Evolutionary conservation across 805 yeast species (phyloP).

Genomic region (Barnettozyma pratensis): DNA sequence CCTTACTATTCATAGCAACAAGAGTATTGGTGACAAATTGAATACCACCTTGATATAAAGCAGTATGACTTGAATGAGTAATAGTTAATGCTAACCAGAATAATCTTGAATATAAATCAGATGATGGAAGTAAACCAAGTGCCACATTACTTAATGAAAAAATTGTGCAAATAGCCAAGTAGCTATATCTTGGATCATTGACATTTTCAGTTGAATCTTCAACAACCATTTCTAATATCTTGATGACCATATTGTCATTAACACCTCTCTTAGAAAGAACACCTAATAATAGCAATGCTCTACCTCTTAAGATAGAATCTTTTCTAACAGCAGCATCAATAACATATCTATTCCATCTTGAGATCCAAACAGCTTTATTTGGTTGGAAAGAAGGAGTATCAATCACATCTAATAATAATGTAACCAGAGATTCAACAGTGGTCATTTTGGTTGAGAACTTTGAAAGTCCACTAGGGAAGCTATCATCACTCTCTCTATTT

Average conservation of each 20-base stretch:
- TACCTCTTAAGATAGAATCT: constrained; percentile 55
- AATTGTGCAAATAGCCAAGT: constrained; percentile 30
- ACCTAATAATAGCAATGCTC: constrained; percentile 68
- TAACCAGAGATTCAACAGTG: constrained; percentile 55
- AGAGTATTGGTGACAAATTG: constrained; percentile 34
- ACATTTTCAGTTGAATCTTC: constrained; percentile 28
- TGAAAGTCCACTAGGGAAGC: constrained; percentile 29
- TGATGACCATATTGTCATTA: constrained; percentile 46
- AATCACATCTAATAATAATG: constrained; percentile 45
- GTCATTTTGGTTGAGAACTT: constrained; percentile 35
- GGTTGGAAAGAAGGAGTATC: constrained; percentile 41
- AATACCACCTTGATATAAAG: constrained; percentile 36
- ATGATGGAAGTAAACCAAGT: constrained; percentile 32
- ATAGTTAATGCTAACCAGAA: constrained; percentile 35
- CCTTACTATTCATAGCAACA: constrained; percentile 28
- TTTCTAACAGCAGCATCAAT: constrained; percentile 55
- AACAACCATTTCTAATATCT: constrained; percentile 29
- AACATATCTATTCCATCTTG: constrained; percentile 61
- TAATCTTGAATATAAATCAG: constrained; percentile 25
- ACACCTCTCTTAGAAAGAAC: constrained; percentile 60
- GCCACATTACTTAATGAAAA: constrained; percentile 36
- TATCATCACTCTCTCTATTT: constrained; percentile 45
- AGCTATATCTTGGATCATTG: constrained; percentile 20
- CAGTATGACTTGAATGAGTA: constrained; percentile 28
- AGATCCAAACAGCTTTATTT: constrained; percentile 50